These are phyloP conservation scores for Mycena chlorophos DNA, from an alignment of 768 basidiomycete species.

Conservation along the genomic window DNA sequence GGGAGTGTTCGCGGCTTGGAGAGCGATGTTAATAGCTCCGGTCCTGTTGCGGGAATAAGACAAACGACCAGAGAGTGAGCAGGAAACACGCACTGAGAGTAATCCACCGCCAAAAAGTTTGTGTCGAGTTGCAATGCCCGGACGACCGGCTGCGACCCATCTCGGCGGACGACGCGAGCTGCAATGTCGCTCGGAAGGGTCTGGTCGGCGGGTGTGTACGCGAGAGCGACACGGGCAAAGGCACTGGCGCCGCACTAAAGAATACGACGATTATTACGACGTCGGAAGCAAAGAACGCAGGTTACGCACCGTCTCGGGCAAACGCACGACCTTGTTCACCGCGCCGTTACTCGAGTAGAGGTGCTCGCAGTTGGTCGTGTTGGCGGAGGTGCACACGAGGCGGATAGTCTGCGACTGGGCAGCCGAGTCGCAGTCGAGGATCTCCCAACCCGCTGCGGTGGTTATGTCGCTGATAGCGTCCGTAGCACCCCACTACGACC, in stretches of 20 bases:
- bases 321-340: slow-evolving; percentile 35
- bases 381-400: slow-evolving; percentile 32
- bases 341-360: slow-evolving; percentile 32
- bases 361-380: slow-evolving; percentile 29
- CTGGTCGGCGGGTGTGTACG: slow-evolving; percentile 13
- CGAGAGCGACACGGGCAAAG: slow-evolving; percentile 11
- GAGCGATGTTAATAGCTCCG: slow-evolving; percentile 9
- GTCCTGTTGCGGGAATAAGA: background rate
- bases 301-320: slow-evolving; percentile 33
- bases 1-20: slow-evolving; percentile 11
- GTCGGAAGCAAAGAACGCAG: background rate
- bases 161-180: slow-evolving; percentile 13
- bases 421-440: slow-evolving; percentile 36
- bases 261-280: background rate
- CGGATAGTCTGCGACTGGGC: slow-evolving; percentile 33
- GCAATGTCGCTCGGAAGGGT: slow-evolving; percentile 5
- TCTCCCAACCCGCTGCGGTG: slow-evolving; percentile 40
- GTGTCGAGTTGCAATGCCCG: slow-evolving; percentile 17
- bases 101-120: slow-evolving; percentile 16
- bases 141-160: slow-evolving; percentile 12
- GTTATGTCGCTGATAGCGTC: slow-evolving; percentile 33
- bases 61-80: background rate
- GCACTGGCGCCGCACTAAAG: slow-evolving; percentile 12
- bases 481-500: slow-evolving; percentile 25
- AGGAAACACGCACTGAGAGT: slow-evolving; percentile 11